Conservation (phyloP, 441 rosid genomes). For the Erodium texanum region DNA sequence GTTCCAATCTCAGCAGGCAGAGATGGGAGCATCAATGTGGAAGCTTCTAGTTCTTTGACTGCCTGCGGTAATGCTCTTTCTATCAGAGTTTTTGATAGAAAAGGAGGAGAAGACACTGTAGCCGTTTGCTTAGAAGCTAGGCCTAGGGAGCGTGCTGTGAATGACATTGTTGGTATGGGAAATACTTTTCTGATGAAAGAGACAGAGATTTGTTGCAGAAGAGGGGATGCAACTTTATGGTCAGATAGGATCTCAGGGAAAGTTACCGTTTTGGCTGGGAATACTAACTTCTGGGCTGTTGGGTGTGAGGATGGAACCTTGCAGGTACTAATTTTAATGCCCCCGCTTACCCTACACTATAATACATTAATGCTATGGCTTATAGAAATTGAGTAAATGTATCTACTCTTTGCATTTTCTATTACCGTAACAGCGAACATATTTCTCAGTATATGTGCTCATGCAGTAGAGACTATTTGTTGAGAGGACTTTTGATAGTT, state of each 20-base stretch:
- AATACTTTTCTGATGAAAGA: slow-evolving; percentile 55
- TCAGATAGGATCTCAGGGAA: slow-evolving; percentile 79
- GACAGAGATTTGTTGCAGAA: slow-evolving; percentile 70
- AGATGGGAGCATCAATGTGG: slow-evolving; percentile 49
- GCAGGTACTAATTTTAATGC: slow-evolving; percentile 42
- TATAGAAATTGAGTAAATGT: not conserved
- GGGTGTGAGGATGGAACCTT: slow-evolving; percentile 95
- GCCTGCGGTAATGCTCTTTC: slow-evolving; percentile 29
- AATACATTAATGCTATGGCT: not conserved
- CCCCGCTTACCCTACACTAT: not conserved
- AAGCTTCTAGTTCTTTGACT: slow-evolving; percentile 38
- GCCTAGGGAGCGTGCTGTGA: slow-evolving; percentile 65
- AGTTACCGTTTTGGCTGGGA: slow-evolving; percentile 89
- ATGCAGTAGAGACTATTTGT: too few species aligned
- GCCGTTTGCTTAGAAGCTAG: slow-evolving; percentile 87
- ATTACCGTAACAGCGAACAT: not conserved
- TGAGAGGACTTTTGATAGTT: too few species aligned
- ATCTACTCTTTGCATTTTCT: not conserved
- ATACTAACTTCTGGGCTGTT: slow-evolving; percentile 94
- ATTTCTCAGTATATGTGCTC: too few species aligned
- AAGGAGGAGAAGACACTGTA: slow-evolving; percentile 50
- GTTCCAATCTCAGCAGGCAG: slow-evolving; percentile 41
- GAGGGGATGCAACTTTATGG: slow-evolving; percentile 72
- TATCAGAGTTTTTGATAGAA: slow-evolving; percentile 78
- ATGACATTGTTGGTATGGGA: slow-evolving; percentile 65